Evolutionary conservation across 2,329 filamentous ascomycete genomes (phyloP).

Genomic region (Rhinocladiella mackenziei): DNA sequence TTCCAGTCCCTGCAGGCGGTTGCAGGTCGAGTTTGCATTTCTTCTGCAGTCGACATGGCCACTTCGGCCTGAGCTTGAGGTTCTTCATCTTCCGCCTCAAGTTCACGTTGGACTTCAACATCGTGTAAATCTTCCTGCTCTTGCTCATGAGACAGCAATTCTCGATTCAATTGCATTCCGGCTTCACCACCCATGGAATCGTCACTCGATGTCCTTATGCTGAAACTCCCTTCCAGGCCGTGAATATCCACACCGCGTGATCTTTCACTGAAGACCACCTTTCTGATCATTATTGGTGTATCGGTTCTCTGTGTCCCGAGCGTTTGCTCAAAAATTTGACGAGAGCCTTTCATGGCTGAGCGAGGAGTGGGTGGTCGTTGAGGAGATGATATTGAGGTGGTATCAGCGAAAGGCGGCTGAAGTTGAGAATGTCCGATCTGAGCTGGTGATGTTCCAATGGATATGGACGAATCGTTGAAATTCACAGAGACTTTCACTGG

Average conservation of each 20-base stretch:
- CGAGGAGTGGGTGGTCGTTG: conserved; percentile 25
- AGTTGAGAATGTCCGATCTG: not conserved
- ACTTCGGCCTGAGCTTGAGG: not conserved
- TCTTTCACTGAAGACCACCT: conserved; percentile 25
- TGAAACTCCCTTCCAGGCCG: conserved; percentile 29
- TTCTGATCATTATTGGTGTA: conserved; percentile 15
- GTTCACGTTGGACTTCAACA: not conserved
- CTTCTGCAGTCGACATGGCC: no score
- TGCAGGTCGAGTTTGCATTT: no score
- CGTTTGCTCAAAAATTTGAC: conserved; percentile 13
- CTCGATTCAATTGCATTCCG: conserved; percentile 14
- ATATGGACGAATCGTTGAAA: conserved; percentile 21
- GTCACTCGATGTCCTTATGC: conserved; percentile 22
- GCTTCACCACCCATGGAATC: conserved; percentile 13
- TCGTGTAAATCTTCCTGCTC: not conserved
- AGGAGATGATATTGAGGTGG: conserved; percentile 6
- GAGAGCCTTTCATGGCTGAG: conserved; percentile 28
- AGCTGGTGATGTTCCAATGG: conserved; percentile 12
- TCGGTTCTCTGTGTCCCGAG: conserved; percentile 3
- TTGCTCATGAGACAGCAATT: conserved; percentile 9
- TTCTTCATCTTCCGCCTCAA: conserved; percentile 1
- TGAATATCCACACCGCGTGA: conserved; percentile 26
- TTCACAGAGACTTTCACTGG: conserved; percentile 19
- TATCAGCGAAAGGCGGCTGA: not conserved
- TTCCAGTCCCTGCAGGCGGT: conserved; percentile 9